Conservation (phyloP, 768 basidiomycete genomes). For the Psilocybe sp. region DNA sequence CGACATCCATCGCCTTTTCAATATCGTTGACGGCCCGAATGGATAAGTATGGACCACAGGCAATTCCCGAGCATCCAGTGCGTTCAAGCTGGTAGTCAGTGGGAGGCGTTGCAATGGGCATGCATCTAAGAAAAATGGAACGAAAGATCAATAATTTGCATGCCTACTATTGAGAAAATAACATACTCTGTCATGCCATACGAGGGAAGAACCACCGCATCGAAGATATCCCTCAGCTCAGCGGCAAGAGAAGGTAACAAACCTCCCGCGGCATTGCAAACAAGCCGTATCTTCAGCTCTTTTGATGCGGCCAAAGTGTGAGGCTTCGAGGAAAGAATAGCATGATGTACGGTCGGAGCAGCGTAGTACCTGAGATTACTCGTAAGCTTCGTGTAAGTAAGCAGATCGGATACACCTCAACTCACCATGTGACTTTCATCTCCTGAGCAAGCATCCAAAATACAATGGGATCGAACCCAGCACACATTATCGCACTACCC, state of each 20-base stretch:
- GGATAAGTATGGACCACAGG: slow-evolving; percentile 46
- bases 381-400: slow-evolving; percentile 6
- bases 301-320: slow-evolving; percentile 26
- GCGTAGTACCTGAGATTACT: slow-evolving; percentile 46
- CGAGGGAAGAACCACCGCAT: slow-evolving; percentile 53
- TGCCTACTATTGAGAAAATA: neutral
- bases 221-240: slow-evolving; percentile 45
- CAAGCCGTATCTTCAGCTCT: slow-evolving; percentile 41
- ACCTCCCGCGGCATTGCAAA: slow-evolving; percentile 51
- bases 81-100: slow-evolving; percentile 41
- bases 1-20: slow-evolving; percentile 33
- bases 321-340: slow-evolving; percentile 39
- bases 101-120: slow-evolving; percentile 48
- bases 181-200: slow-evolving; percentile 59
- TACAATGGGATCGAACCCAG: slow-evolving; percentile 48
- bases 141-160: neutral
- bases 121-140: slow-evolving; percentile 30
- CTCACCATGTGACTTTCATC: slow-evolving; percentile 49
- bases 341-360: slow-evolving; percentile 48
- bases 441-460: slow-evolving; percentile 44
- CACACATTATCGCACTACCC: slow-evolving; percentile 52
- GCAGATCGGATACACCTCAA: neutral
- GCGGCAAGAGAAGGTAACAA: slow-evolving; percentile 51
- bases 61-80: slow-evolving; percentile 45
- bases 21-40: slow-evolving; percentile 35